These are phyloP conservation scores for Globisporangium splendens DNA, from an alignment of 352 stramenopile genomes.

Conservation along the genomic window DNA sequence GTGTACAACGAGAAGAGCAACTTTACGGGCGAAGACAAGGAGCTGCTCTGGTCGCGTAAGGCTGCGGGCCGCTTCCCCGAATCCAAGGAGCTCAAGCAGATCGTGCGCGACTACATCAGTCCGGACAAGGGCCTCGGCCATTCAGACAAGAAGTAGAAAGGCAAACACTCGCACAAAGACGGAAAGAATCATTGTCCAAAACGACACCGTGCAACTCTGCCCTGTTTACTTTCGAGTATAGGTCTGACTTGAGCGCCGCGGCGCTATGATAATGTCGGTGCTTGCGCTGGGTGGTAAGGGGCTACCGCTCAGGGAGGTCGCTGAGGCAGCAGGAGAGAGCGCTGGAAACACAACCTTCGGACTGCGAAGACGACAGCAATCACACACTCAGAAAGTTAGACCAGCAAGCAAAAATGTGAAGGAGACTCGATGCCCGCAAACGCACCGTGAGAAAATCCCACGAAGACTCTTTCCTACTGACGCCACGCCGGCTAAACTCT, in stretches of 20 bases:
- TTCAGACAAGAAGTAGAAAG: slow-evolving; percentile 67
- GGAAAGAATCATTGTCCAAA: background rate
- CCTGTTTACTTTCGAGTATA: slow-evolving; percentile 1
- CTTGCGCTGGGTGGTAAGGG: background rate
- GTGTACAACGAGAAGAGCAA: slow-evolving; percentile 26
- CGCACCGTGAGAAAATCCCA: slow-evolving; percentile 45
- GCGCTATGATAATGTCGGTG: slow-evolving; percentile 10
- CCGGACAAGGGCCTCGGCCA: slow-evolving; percentile 84
- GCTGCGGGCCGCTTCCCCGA: slow-evolving; percentile 85
- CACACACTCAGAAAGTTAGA: too few relatives aligned
- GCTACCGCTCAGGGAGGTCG: background rate
- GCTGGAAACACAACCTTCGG: slow-evolving; percentile 17
- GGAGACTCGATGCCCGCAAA: background rate
- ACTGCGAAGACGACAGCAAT: background rate
- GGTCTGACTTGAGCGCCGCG: slow-evolving; percentile 1
- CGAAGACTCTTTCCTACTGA: slow-evolving; percentile 62
- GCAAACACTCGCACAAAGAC: background rate
- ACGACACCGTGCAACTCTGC: background rate
- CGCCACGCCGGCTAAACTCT: slow-evolving; percentile 36
- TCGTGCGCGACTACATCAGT: slow-evolving; percentile 84
- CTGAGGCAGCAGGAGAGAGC: slow-evolving; percentile 1
- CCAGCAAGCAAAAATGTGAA: too few relatives aligned
- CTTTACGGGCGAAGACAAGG: slow-evolving; percentile 25
- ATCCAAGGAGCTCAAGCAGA: slow-evolving; percentile 91
- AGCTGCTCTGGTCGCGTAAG: slow-evolving; percentile 87